Evolutionary conservation across 2,329 filamentous ascomycete genomes (phyloP), one percentile per base, ranked within the genome.

Genomic region (Phaeosphaeria sp.): DNA sequence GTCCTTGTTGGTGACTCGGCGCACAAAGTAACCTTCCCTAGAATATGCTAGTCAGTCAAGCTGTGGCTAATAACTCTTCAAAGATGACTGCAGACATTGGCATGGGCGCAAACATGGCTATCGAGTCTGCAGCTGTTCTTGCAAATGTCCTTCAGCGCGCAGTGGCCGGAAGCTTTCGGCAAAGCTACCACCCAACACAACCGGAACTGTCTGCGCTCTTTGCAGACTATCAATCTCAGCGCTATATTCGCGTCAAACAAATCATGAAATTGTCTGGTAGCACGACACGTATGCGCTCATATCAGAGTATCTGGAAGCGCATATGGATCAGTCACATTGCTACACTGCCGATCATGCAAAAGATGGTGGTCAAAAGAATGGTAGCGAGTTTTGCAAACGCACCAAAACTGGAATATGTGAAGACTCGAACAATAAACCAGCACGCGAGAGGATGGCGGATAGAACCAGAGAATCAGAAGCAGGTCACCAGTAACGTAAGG

Each of bases 1-100:
- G 68, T 81, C 1, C 66, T 73, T 1, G 71, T 82, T 6, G 80
- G 79, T 0, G 80, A 82, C 59, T 70, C 79, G 0, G 77, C 73
- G 7, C 79, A 82, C 59, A 82, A 67, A 60, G 25, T 27, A 9
- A 27, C 5, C 25, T 27, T 9, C n/a, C n/a, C n/a, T n/a, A n/a
- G n/a, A n/a, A n/a, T n/a, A n/a, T n/a, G n/a, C 25, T 27, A 27
- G 25, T 27, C 25, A n/a, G n/a, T n/a, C n/a, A n/a, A n/a, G n/a
- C n/a, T n/a, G n/a, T n/a, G n/a, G n/a, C 25, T 27, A 27, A 27
- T 9, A 4, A 27, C 25, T 27, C 25, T 4, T 5, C 5, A 27
- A 27, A 27, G 25, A 67, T 69, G 61, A 67, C 62, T 44, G 54
- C 67, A 46, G 58, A 67, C 39, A 46, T 64, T 9, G 61, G 65